phyloP scores from a whole-genome alignment of 208 protist species.

The Trypanosoma cruzi region DNA sequence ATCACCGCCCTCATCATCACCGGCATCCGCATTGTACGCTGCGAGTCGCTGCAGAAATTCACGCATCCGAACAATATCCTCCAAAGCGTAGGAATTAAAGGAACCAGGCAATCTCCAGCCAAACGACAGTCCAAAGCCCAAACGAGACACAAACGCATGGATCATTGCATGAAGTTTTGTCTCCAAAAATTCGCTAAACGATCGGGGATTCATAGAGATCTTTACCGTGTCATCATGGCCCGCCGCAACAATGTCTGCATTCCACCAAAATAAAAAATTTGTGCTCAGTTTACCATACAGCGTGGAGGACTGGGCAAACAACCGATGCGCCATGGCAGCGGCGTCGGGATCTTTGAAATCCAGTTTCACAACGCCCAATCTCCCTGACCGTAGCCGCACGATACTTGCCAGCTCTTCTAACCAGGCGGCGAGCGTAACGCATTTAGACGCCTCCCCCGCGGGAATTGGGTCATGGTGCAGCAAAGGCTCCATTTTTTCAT shows the following conservation, averaged over 20 bases:
- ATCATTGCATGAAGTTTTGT: conserved; percentile 1
- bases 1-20: background rate
- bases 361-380: conserved; percentile 41
- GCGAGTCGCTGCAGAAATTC: conserved; percentile 6
- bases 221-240: background rate
- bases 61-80: conserved; percentile 3
- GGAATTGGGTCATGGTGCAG: conserved; percentile 40
- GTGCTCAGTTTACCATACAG: conserved; percentile 7
- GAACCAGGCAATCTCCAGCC: conserved; percentile 23
- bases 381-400: conserved; percentile 5
- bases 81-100: background rate
- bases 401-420: background rate
- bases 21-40: background rate
- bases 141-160: background rate
- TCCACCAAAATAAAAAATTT: conserved; percentile 50
- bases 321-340: conserved; percentile 14
- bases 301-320: background rate
- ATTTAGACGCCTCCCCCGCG: background rate
- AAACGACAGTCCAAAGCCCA: conserved; percentile 34
- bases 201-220: background rate
- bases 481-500: conserved; percentile 12
- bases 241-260: conserved; percentile 38
- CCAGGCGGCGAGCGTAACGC: conserved; percentile 13
- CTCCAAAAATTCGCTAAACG: background rate
- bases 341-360: conserved; percentile 49